Conservation (phyloP, 2,329 filamentous ascomycete genomes). For the Xylariomycetidae sp. region DNA sequence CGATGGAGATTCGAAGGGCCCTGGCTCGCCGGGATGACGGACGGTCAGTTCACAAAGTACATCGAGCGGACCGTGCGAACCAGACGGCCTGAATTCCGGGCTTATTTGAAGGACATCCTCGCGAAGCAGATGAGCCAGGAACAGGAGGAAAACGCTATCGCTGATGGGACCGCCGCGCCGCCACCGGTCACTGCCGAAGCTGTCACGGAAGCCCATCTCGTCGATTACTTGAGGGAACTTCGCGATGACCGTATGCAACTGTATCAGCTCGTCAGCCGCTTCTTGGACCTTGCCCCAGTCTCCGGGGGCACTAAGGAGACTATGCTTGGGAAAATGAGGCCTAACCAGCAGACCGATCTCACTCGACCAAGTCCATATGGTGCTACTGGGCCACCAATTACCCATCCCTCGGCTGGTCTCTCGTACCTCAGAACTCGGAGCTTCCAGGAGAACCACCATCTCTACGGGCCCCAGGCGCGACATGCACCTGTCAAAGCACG, state of each 20-base stretch:
- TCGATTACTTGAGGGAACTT: slow-evolving; percentile 45
- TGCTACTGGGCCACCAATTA: slow-evolving; percentile 49
- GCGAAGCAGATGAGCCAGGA: slow-evolving; percentile 38
- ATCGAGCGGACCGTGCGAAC: slow-evolving; percentile 47
- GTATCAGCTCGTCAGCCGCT: slow-evolving; percentile 50
- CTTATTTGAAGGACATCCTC: slow-evolving; percentile 43
- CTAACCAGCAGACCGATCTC: slow-evolving; percentile 19
- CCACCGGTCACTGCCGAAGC: slow-evolving; percentile 27
- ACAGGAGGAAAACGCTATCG: slow-evolving; percentile 32
- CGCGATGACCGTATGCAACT: slow-evolving; percentile 45
- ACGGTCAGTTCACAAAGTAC: slow-evolving; percentile 54
- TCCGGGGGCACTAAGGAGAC: slow-evolving; percentile 20
- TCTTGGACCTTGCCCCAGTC: slow-evolving; percentile 56
- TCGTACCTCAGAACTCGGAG: slow-evolving; percentile 53
- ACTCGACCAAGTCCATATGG: slow-evolving; percentile 37
- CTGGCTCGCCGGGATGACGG: slow-evolving; percentile 57
- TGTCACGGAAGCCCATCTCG: slow-evolving; percentile 46
- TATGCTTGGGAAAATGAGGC: slow-evolving; percentile 19
- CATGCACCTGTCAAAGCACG: slow-evolving; percentile 45
- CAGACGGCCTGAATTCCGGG: slow-evolving; percentile 48
- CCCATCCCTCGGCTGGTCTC: slow-evolving; percentile 56
- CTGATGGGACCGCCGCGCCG: slow-evolving; percentile 29
- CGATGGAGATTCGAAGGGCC: slow-evolving; percentile 64
- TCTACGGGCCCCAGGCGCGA: slow-evolving; percentile 52
- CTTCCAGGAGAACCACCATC: slow-evolving; percentile 52